Percentiles rank a stretch among this genome's conserved stretches.
Evolutionary conservation across 1,284 basidiomycete genomes (phyloP).

Genomic region (Rhodotorula sp.): DNA sequence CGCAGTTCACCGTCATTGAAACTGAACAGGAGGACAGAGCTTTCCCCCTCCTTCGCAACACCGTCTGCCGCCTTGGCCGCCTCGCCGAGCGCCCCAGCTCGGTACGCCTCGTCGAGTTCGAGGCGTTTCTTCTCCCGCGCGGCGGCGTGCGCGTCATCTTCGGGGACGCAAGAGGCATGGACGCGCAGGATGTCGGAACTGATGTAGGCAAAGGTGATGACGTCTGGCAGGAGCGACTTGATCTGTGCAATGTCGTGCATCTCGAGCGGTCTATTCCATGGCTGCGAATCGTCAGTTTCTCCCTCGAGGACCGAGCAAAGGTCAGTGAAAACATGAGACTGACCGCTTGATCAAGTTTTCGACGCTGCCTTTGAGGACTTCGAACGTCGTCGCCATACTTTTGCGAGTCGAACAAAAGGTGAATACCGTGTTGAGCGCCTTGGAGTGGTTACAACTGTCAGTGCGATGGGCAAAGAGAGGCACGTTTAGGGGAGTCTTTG

Average conservation of each 20-base stretch:
- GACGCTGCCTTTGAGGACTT: conserved; percentile 70
- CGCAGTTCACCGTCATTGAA: conserved; percentile 52
- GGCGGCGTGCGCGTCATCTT: conserved; percentile 17
- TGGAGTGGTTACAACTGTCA: background rate
- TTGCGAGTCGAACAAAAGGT: conserved; percentile 82
- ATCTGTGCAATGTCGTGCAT: conserved; percentile 75
- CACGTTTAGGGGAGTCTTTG: too few species aligned
- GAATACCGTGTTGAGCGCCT: conserved; percentile 86
- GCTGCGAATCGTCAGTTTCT: background rate
- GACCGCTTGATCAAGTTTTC: conserved; percentile 73
- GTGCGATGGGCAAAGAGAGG: background rate
- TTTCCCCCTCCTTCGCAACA: conserved; percentile 28
- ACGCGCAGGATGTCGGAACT: conserved; percentile 64
- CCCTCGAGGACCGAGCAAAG: background rate
- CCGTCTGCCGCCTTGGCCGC: conserved; percentile 7
- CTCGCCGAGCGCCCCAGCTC: conserved; percentile 18
- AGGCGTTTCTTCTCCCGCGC: conserved; percentile 41
- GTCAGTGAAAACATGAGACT: conserved; percentile 32
- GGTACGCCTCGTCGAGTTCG: conserved; percentile 44
- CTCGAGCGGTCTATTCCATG: conserved; percentile 65
- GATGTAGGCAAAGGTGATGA: conserved; percentile 79
- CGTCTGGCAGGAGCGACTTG: conserved; percentile 80
- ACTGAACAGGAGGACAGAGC: conserved; percentile 47
- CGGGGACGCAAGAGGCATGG: conserved; percentile 51
- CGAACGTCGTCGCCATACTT: conserved; percentile 76